A percentile compares a stretch with the other conserved stretches of the same genome.
Conservation (phyloP, 495 filamentous ascomycete genomes). For the Parmelia sp. region DNA sequence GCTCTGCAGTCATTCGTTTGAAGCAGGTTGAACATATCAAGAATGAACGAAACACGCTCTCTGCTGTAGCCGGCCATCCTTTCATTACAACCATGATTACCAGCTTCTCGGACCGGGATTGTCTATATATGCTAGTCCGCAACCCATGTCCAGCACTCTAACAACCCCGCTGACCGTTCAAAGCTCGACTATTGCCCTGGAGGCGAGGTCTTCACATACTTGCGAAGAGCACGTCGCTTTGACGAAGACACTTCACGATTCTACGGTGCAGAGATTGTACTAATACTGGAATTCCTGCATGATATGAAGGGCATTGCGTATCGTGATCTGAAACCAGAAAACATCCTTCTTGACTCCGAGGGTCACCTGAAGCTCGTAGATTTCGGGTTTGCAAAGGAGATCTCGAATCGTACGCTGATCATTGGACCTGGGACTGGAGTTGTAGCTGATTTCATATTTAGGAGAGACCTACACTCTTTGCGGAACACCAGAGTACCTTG, state of each 20-base stretch:
- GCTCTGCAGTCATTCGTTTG: constrained; percentile 70
- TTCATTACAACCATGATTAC: constrained; percentile 91
- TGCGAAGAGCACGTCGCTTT: constrained; percentile 79
- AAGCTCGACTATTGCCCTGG: constrained; percentile 87
- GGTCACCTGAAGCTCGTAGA: constrained; percentile 97
- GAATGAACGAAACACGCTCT: constrained; percentile 82
- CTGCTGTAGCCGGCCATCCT: constrained; percentile 82
- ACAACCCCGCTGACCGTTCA: constrained; percentile 11
- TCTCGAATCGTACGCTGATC: constrained; percentile 49
- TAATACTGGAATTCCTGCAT: constrained; percentile 90
- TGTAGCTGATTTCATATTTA: constrained; percentile 14
- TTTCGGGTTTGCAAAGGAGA: constrained; percentile 91
- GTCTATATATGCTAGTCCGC: constrained; percentile 83
- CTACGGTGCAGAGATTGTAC: constrained; percentile 91
- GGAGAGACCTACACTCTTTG: constrained; percentile 94
- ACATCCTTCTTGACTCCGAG: constrained; percentile 83
- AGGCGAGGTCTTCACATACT: constrained; percentile 91
- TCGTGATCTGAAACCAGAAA: constrained; percentile 93
- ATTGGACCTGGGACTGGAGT: background rate
- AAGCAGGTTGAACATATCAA: constrained; percentile 98
- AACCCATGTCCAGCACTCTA: constrained; percentile 24
- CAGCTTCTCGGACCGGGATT: constrained; percentile 84
- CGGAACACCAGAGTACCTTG: constrained; percentile 93
- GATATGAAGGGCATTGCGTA: constrained; percentile 80
- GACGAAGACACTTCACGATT: constrained; percentile 80